Conservation (phyloP, 1,284 basidiomycete genomes). For the Wolfiporia cocos region DNA sequence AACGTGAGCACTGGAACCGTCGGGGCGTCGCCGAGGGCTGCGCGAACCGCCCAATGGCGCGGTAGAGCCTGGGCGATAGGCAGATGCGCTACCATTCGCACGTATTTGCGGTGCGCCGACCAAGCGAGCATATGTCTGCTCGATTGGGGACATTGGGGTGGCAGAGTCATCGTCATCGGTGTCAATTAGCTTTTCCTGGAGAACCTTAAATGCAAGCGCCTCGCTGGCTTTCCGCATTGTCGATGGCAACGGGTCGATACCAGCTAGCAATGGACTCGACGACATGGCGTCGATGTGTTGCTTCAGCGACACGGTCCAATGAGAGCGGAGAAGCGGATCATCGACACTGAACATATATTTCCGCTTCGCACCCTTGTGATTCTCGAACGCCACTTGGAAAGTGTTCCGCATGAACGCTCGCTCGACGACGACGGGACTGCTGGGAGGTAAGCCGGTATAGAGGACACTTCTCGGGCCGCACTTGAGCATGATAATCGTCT, state of each 20-base stretch:
- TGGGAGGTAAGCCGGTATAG: conserved; percentile 76
- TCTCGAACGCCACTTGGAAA: conserved; percentile 83
- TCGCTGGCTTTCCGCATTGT: conserved; percentile 58
- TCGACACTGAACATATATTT: conserved; percentile 92
- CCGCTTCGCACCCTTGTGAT: conserved; percentile 63
- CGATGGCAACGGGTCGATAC: conserved; percentile 27
- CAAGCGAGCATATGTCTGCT: conserved; percentile 22
- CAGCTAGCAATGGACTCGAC: conserved; percentile 27
- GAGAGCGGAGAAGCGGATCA: conserved; percentile 64
- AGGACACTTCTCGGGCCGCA: conserved; percentile 74
- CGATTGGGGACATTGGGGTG: conserved; percentile 17
- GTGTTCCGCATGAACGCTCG: conserved; percentile 92
- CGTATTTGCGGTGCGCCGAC: conserved; percentile 11
- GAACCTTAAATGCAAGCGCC: conserved; percentile 68
- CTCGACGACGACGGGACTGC: conserved; percentile 74
- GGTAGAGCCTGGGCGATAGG: conserved; percentile 4
- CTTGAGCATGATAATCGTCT: conserved; percentile 76
- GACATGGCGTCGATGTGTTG: conserved; percentile 56
- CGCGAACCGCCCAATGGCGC: neutral
- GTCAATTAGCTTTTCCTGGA: conserved; percentile 78
- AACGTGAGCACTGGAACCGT: conserved; percentile 32
- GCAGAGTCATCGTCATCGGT: conserved; percentile 13
- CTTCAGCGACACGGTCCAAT: conserved; percentile 70
- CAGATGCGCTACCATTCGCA: conserved; percentile 12
- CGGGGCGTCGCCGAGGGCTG: conserved; percentile 8